Evolutionary conservation across 208 protist species (phyloP).

Genomic region (Wallacemonas sp.): DNA sequence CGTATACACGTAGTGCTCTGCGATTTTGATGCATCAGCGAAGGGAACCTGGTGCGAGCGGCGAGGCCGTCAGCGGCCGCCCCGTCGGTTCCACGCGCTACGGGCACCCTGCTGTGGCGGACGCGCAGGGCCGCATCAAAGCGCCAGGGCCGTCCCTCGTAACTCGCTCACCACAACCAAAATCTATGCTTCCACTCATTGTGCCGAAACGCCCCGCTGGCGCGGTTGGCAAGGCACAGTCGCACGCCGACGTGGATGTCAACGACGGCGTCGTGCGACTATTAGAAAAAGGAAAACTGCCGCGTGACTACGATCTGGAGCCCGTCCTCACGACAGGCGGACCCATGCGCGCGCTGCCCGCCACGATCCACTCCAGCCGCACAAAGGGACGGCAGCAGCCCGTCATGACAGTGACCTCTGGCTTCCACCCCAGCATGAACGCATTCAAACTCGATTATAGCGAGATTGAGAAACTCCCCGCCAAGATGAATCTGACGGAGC

Average conservation of each 20-base stretch:
- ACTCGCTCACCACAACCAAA: not conserved
- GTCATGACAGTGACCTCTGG: constrained; percentile 73
- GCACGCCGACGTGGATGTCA: constrained; percentile 9
- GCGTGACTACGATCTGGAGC: constrained; percentile 57
- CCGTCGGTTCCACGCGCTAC: not conserved
- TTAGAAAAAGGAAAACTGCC: constrained; percentile 44
- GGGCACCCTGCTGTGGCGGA: not conserved
- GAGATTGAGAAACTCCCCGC: constrained; percentile 73
- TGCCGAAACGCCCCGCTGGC: not conserved
- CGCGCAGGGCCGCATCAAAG: not conserved
- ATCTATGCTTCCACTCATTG: constrained; percentile 14
- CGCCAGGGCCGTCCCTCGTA: not conserved
- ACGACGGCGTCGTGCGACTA: constrained; percentile 37
- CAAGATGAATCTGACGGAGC: constrained; percentile 70
- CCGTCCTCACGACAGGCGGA: constrained; percentile 48
- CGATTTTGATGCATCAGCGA: not conserved
- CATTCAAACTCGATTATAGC: constrained; percentile 67
- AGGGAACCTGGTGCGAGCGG: not conserved
- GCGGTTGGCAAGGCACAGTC: not conserved
- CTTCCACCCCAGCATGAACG: constrained; percentile 45
- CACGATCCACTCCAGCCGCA: constrained; percentile 21
- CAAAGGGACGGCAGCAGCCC: constrained; percentile 5
- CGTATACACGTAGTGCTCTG: no score
- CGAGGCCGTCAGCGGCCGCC: not conserved
- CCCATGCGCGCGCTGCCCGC: constrained; percentile 47